These are phyloP conservation scores for Hypsizygus marmoreus DNA, from an alignment of 768 basidiomycete species.

Conservation along the genomic window DNA sequence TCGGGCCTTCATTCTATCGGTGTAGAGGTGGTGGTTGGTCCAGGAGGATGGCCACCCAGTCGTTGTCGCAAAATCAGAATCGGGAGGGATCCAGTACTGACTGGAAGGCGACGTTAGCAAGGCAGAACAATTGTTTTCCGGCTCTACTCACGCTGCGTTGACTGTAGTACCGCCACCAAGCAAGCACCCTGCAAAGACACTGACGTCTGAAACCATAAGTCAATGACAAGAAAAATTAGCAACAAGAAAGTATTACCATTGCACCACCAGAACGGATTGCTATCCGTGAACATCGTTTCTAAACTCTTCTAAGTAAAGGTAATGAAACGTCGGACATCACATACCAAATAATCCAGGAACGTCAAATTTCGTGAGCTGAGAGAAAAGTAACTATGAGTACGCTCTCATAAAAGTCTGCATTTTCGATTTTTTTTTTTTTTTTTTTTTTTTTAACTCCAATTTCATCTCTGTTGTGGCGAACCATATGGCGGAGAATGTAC, in stretches of 20 bases:
- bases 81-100: slow-evolving; percentile 57
- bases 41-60: slow-evolving; percentile 59
- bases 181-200: slow-evolving; percentile 63
- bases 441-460: too few relatives aligned
- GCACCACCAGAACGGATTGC: slow-evolving; percentile 65
- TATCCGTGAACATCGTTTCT: slow-evolving; percentile 65
- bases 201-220: slow-evolving; percentile 43
- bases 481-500: too few relatives aligned
- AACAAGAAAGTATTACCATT: slow-evolving; percentile 39
- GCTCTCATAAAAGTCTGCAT: too few relatives aligned
- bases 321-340: neutral
- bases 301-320: neutral
- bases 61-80: slow-evolving; percentile 48
- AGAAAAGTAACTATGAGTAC: too few relatives aligned
- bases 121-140: neutral
- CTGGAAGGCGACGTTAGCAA: slow-evolving; percentile 20
- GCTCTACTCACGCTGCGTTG: slow-evolving; percentile 56
- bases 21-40: slow-evolving; percentile 53
- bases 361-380: slow-evolving; percentile 65
- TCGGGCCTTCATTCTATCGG: slow-evolving; percentile 46
- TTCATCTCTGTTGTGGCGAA: too few relatives aligned
- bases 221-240: neutral
- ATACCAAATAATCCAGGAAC: slow-evolving; percentile 58
- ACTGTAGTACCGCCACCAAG: slow-evolving; percentile 65
- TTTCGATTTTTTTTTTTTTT: too few relatives aligned